phyloP scores from a whole-genome alignment of 257 asterid genomes.

The Knoxia roxburghii region DNA sequence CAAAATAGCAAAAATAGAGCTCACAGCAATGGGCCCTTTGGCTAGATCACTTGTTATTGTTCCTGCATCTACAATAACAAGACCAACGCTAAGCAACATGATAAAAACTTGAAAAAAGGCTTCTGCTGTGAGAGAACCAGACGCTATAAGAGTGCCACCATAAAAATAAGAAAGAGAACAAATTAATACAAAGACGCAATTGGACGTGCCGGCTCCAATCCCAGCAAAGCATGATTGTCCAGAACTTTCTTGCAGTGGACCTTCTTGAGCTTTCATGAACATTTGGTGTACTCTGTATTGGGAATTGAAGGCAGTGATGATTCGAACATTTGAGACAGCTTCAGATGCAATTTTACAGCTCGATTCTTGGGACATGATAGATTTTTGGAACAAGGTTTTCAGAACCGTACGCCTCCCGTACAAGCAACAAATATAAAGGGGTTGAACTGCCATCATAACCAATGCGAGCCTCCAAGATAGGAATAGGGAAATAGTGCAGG shows the following conservation, averaged over 20 bases:
- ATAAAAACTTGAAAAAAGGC: constrained; percentile 67
- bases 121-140: constrained; percentile 48
- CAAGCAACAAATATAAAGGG: constrained; percentile 57
- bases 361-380: constrained; percentile 66
- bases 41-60: constrained; percentile 85
- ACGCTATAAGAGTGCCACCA: constrained; percentile 65
- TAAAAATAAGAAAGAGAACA: constrained; percentile 82
- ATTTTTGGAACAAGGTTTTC: constrained; percentile 64
- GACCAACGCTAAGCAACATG: constrained; percentile 79
- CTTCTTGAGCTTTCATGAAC: constrained; percentile 66
- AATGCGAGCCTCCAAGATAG: constrained; percentile 83
- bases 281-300: constrained; percentile 61
- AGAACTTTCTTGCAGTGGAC: constrained; percentile 53
- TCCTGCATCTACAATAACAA: constrained; percentile 81
- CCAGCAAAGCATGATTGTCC: constrained; percentile 91
- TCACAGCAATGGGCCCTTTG: constrained; percentile 61
- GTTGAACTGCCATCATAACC: constrained; percentile 82
- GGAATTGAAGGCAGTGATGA: constrained; percentile 69
- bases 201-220: constrained; percentile 70
- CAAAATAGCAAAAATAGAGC: constrained; percentile 64
- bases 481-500: constrained; percentile 74
- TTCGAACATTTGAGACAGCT: constrained; percentile 81
- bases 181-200: constrained; percentile 55
- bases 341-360: constrained; percentile 89
- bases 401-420: constrained; percentile 58